phyloP scores from a whole-genome alignment of 495 filamentous ascomycete genomes.

The Endocarpon pusillum region DNA sequence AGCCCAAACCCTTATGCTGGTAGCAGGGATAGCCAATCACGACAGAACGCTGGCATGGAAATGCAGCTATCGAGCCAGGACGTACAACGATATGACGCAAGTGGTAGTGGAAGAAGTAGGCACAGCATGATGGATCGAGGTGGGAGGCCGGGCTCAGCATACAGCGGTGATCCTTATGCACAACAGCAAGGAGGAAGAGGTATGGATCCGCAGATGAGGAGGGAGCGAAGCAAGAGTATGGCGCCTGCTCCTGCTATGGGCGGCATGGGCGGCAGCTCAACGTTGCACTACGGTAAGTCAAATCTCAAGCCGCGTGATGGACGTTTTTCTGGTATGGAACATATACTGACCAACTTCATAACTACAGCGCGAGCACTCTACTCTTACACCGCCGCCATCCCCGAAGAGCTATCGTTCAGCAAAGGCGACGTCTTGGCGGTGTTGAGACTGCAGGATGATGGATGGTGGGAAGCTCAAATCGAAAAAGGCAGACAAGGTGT shows the following conservation, averaged over 20 bases:
- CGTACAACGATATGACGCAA: constrained; percentile 27
- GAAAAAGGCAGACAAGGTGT: constrained; percentile 57
- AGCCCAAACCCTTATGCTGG: constrained; percentile 4
- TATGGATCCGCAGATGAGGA: constrained; percentile 12
- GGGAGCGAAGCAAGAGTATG: constrained; percentile 57
- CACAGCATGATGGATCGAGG: constrained; percentile 4
- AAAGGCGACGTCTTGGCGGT: constrained; percentile 88
- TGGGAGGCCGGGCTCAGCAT: constrained; percentile 20
- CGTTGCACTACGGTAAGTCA: constrained; percentile 79
- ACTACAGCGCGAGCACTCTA: constrained; percentile 74
- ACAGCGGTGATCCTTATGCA: constrained; percentile 7
- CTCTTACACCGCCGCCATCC: constrained; percentile 83
- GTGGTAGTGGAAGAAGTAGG: constrained; percentile 6
- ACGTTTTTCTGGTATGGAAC: background rate
- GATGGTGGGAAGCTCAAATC: constrained; percentile 98
- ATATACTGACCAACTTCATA: background rate
- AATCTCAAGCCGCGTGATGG: background rate
- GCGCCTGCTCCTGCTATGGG: constrained; percentile 35
- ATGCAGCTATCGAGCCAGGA: constrained; percentile 50
- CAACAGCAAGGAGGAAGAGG: constrained; percentile 4
- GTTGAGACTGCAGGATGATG: constrained; percentile 87
- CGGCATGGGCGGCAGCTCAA: constrained; percentile 47
- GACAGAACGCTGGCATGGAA: constrained; percentile 44
- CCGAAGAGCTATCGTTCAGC: constrained; percentile 81
- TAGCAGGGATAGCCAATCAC: background rate